Evolutionary conservation across 306 rosid species (phyloP).

Genomic region (Quercus bicolor): DNA sequence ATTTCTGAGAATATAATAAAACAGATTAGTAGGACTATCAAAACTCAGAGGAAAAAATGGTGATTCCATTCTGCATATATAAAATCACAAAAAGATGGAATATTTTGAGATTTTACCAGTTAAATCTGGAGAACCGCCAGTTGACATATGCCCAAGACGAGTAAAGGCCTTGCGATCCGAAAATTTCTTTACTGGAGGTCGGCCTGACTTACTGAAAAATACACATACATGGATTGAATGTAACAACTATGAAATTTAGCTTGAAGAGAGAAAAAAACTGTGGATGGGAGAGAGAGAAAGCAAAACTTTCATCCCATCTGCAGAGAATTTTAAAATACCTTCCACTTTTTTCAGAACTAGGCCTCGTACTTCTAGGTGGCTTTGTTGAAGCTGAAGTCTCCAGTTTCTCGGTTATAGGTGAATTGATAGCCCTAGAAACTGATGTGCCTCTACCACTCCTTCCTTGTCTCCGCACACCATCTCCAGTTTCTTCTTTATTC

Average conservation of each 20-base stretch:
- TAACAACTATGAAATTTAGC: background rate
- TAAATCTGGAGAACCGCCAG: constrained; percentile 46
- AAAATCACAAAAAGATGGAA: background rate
- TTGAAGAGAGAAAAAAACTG: background rate
- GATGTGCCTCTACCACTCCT: constrained; percentile 59
- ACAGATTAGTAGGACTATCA: background rate
- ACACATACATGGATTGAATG: constrained; percentile 12
- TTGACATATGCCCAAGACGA: constrained; percentile 49
- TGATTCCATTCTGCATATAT: background rate
- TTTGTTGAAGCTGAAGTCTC: constrained; percentile 46
- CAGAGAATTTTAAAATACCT: constrained; percentile 37
- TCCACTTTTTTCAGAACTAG: constrained; percentile 60
- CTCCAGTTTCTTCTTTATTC: constrained; percentile 53
- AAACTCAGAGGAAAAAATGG: background rate
- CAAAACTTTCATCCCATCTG: background rate
- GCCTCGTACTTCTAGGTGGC: constrained; percentile 51
- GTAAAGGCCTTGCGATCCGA: constrained; percentile 56
- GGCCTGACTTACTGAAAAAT: constrained; percentile 72
- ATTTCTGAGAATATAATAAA: background rate
- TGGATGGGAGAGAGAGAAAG: background rate
- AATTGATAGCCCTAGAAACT: constrained; percentile 40
- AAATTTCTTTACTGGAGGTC: constrained; percentile 71
- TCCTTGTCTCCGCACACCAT: constrained; percentile 54
- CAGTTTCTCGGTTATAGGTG: constrained; percentile 54
- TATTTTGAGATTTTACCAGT: constrained; percentile 45